Percentiles rank a stretch among this genome's conserved stretches.
Conservation (phyloP, 805 yeast genomes). For the Starmerella roubikii region DNA sequence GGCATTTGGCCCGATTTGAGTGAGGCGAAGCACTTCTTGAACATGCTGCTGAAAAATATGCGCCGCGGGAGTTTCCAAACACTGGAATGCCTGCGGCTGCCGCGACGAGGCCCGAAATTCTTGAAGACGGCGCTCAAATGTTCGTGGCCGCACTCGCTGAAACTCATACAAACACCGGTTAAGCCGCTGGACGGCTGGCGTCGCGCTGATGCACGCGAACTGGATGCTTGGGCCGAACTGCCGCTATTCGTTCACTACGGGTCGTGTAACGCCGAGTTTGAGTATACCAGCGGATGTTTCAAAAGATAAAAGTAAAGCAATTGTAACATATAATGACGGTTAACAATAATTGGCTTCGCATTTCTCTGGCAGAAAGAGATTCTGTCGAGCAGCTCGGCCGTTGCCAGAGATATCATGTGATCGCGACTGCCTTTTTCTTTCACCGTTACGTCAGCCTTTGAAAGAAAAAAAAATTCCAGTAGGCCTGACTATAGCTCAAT, state of each 20-base stretch:
- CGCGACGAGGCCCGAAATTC: slow-evolving; percentile 9
- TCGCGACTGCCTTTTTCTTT: too few species aligned
- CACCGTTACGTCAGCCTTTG: too few species aligned
- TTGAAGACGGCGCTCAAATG: slow-evolving; percentile 2
- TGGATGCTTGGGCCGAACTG: background rate
- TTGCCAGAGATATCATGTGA: too few species aligned
- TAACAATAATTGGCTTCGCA: too few species aligned
- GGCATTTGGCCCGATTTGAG: slow-evolving; percentile 8
- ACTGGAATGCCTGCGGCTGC: slow-evolving; percentile 8
- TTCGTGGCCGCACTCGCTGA: slow-evolving; percentile 8
- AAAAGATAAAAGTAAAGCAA: background rate
- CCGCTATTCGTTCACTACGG: background rate
- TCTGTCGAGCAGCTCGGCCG: too few species aligned
- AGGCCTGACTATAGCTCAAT: slow-evolving; percentile 11
- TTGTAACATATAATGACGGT: background rate
- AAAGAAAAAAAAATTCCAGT: slow-evolving; percentile 1
- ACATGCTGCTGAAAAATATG: slow-evolving; percentile 5
- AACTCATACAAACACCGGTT: slow-evolving; percentile 9
- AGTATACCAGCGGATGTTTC: background rate
- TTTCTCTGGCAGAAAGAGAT: too few species aligned
- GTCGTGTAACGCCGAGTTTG: background rate
- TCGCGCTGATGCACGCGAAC: background rate
- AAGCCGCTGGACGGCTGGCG: slow-evolving; percentile 6
- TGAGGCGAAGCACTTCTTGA: slow-evolving; percentile 5
- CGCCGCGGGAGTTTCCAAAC: slow-evolving; percentile 4